Percentiles rank a stretch among this genome's conserved stretches.
phyloP scores from a whole-genome alignment of 805 yeast species.

The Candida rishiriensis region DNA sequence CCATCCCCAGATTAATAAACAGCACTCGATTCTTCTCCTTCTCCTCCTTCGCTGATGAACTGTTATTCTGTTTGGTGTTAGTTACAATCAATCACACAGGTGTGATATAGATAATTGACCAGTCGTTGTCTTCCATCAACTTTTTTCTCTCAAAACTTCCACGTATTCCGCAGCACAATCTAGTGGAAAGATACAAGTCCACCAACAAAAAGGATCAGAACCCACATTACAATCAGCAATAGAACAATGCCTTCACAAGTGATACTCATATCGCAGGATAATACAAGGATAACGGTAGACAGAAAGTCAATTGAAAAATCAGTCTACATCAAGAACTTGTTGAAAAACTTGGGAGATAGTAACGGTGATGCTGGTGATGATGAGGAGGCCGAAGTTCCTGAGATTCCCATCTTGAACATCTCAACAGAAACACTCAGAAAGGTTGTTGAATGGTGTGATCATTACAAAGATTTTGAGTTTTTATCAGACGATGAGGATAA shows the following conservation, averaged over 20 bases:
- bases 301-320: constrained; percentile 74
- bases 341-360: constrained; percentile 44
- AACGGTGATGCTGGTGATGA: constrained; percentile 28
- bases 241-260: background rate
- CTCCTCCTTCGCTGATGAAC: too few species aligned
- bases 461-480: constrained; percentile 71
- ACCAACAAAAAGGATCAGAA: too few species aligned
- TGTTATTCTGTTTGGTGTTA: too few species aligned
- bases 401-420: constrained; percentile 81
- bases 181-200: too few species aligned
- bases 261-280: constrained; percentile 36
- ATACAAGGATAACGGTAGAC: constrained; percentile 65
- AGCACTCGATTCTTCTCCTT: too few species aligned
- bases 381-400: constrained; percentile 59
- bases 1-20: too few species aligned
- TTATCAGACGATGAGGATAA: constrained; percentile 67
- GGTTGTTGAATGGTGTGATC: constrained; percentile 87
- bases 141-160: too few species aligned
- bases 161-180: too few species aligned
- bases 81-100: too few species aligned
- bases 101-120: too few species aligned
- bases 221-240: background rate
- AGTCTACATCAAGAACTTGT: constrained; percentile 70
- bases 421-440: constrained; percentile 74
- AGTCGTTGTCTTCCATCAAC: too few species aligned